Evolutionary conservation across 2,329 filamentous ascomycete species (phyloP).

Genomic region (Microsporum audouinii): DNA sequence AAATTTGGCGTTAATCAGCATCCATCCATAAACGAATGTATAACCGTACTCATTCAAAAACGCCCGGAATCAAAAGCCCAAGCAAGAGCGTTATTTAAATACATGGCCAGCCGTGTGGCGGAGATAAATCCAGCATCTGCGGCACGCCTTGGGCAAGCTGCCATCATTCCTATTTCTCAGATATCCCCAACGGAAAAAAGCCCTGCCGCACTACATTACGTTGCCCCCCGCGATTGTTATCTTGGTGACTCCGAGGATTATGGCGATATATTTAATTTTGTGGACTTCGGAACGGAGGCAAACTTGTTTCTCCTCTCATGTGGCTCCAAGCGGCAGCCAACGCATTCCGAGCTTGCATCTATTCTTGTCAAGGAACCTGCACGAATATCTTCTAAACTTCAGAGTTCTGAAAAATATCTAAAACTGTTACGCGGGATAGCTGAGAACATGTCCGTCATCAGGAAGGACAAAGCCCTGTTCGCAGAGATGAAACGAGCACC

Average conservation of each 20-base stretch:
- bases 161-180: constrained; percentile 58
- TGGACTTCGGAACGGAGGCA: constrained; percentile 79
- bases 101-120: constrained; percentile 64
- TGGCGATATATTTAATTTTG: constrained; percentile 89
- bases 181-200: constrained; percentile 19
- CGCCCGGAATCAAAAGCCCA: constrained; percentile 58
- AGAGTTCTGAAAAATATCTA: constrained; percentile 75
- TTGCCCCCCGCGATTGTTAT: constrained; percentile 65
- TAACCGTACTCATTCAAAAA: constrained; percentile 57
- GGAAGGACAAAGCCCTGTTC: constrained; percentile 67
- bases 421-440: constrained; percentile 70
- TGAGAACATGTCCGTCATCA: constrained; percentile 57
- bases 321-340: constrained; percentile 84
- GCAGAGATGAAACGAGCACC: constrained; percentile 60
- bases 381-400: constrained; percentile 65
- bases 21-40: constrained; percentile 65
- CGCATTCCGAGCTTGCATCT: constrained; percentile 69
- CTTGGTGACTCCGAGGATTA: constrained; percentile 63
- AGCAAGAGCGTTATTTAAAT: constrained; percentile 65
- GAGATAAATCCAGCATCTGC: constrained; percentile 57
- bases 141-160: constrained; percentile 49
- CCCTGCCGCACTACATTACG: constrained; percentile 42
- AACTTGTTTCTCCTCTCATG: constrained; percentile 82
- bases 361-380: constrained; percentile 77
- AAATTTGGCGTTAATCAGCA: constrained; percentile 81